Percentiles rank a stretch among this genome's conserved stretches.
These are phyloP conservation scores for Asterophora parasitica DNA, from an alignment of 768 basidiomycete genomes.

Conservation along the genomic window DNA sequence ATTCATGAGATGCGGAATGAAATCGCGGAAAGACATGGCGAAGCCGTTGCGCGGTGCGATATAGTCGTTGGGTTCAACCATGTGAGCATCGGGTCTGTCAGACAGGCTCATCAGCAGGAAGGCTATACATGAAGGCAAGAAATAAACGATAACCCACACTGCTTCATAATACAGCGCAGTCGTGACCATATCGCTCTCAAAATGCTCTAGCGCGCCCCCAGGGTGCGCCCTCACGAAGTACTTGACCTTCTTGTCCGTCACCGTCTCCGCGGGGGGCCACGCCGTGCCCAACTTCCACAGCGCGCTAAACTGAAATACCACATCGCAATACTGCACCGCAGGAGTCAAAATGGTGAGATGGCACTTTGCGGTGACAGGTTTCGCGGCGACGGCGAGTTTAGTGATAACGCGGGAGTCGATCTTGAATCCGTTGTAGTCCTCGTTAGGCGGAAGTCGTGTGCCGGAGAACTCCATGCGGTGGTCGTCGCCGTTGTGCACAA, in stretches of 20 bases:
- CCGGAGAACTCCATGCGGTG: constrained; percentile 83
- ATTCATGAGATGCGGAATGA: constrained; percentile 73
- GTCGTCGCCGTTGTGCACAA: constrained; percentile 71
- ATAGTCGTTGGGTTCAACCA: constrained; percentile 76
- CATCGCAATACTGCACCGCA: constrained; percentile 73
- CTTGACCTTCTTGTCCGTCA: constrained; percentile 69
- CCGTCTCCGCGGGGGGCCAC: constrained; percentile 73
- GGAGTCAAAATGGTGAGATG: constrained; percentile 72
- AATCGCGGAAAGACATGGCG: constrained; percentile 79
- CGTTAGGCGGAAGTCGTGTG: constrained; percentile 60
- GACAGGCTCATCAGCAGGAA: constrained; percentile 3
- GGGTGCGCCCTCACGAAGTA: constrained; percentile 82
- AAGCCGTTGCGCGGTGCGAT: constrained; percentile 80
- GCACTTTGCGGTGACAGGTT: constrained; percentile 73
- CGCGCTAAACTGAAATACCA: constrained; percentile 64
- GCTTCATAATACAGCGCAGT: constrained; percentile 86
- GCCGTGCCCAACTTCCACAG: constrained; percentile 72
- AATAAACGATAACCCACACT: constrained; percentile 46
- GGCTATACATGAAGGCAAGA: background rate
- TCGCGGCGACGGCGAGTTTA: constrained; percentile 70
- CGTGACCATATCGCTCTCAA: constrained; percentile 74
- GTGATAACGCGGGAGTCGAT: constrained; percentile 75
- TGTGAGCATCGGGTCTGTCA: constrained; percentile 68
- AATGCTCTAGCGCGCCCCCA: constrained; percentile 83
- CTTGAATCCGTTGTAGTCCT: constrained; percentile 63